Conservation (phyloP, 768 basidiomycete genomes). For the Chalciporus chontae region DNA sequence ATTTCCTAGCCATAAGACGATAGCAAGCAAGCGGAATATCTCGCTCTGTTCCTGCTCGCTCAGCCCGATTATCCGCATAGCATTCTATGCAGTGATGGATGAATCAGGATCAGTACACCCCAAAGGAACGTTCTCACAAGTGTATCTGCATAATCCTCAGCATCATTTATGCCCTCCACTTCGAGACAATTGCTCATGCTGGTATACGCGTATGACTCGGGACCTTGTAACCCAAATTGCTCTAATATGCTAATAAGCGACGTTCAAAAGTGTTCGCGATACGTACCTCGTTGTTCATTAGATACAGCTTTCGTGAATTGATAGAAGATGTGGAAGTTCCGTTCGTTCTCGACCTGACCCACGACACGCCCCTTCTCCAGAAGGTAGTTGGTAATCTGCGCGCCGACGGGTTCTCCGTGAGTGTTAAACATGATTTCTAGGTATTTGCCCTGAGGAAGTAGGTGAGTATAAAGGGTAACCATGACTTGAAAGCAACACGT, state of each 20-base stretch:
- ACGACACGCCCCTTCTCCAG: conserved; percentile 96
- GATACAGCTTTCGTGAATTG: conserved; percentile 97
- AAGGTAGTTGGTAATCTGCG: conserved; percentile 97
- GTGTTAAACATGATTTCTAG: conserved; percentile 98
- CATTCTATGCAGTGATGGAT: conserved; percentile 49
- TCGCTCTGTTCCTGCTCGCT: conserved; percentile 79
- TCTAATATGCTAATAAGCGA: conserved; percentile 46
- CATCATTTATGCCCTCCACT: conserved; percentile 89
- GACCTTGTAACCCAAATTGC: conserved; percentile 91
- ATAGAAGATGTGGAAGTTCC: conserved; percentile 99
- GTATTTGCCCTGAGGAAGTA: conserved; percentile 81
- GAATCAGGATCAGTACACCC: conserved; percentile 4
- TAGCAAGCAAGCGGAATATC: conserved; percentile 90
- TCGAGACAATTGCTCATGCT: conserved; percentile 89
- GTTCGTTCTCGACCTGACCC: conserved; percentile 92
- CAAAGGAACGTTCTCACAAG: conserved; percentile 49
- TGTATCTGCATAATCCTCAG: conserved; percentile 83
- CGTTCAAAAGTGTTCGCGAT: background rate
- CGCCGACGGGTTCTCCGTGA: conserved; percentile 90
- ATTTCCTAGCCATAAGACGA: conserved; percentile 94
- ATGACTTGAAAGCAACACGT: conserved; percentile 29
- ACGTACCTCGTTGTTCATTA: conserved; percentile 79
- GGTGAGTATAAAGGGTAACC: conserved; percentile 3
- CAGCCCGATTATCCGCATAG: conserved; percentile 94
- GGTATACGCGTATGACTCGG: conserved; percentile 93